Base-by-base conservation (phyloP, 768 basidiomycete genomes). In the Coprinopsis cinerea region DNA sequence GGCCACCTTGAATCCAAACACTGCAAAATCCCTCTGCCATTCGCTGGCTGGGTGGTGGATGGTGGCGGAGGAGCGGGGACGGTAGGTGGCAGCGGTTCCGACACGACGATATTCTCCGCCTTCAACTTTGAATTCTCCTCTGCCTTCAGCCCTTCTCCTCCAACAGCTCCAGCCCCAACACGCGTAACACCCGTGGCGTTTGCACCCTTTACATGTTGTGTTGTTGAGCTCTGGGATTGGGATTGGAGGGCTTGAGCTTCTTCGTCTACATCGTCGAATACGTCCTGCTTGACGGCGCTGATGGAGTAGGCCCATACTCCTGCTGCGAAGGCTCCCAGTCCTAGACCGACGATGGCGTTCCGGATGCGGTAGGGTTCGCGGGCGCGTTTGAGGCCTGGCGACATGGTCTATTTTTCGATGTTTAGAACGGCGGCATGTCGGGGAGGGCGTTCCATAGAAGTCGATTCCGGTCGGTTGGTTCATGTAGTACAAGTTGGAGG, bases 271-370 rank as follows among this genome's bases (percentile, higher is more conserved):
- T 92, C 90, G 56, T 86, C 82, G 62, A 95, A 96, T 34, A 87
- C 82, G 62, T 96, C 93, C 61, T 97, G 93, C 61, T 87, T 92
- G 48, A 97, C 93, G 24, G 92, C 93, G 25, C 82, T 79, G 61
- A 98, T 95, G 15, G 92, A 93, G 68, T 97, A 98, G 3, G 83
- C 75, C 81, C 91, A 98, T 7, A 96, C 83, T 23, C 84, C 86
- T 13, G 81, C 77, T 24, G 81, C 84, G 62, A 96, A 94, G 0
- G 77, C 75, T 23, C 81, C 76, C 37, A 97, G 75, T 2, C 73
- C 59, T 39, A 83, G 54, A 6, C 94, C 95, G 0, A 87, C 89
- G 42, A 95, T 30, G 15, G 83, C 79, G 64, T 98, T 98, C 56
- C 77, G 77, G 34, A 86, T 34, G 26, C 81, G 79, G 68, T 87